These are phyloP conservation scores for Claviceps sp. DNA, from an alignment of 2,329 filamentous ascomycete genomes.

Conservation along the genomic window DNA sequence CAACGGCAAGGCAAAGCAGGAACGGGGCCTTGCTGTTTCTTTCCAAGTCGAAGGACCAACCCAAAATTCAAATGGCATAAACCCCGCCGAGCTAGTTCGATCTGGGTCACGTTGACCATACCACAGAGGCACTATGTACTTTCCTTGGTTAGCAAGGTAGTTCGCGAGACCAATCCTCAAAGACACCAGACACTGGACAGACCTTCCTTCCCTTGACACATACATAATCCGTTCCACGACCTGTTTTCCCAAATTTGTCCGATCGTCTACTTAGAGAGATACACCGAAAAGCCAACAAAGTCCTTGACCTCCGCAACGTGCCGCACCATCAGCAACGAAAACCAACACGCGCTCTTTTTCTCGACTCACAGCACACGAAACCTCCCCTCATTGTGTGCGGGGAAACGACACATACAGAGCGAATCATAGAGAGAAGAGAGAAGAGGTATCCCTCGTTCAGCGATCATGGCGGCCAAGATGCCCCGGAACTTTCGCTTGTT, in stretches of 20 bases:
- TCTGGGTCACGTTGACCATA: neutral
- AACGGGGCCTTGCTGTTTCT: neutral
- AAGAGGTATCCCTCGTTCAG: neutral
- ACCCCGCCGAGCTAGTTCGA: neutral
- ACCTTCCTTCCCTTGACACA: neutral
- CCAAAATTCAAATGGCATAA: neutral
- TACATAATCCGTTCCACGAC: neutral
- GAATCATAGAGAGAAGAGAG: neutral
- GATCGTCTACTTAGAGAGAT: neutral
- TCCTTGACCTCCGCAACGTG: neutral
- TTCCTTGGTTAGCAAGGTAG: neutral
- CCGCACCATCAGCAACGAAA: neutral
- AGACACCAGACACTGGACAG: neutral
- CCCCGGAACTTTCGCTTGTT: slow-evolving; percentile 93
- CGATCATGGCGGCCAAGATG: slow-evolving; percentile 42
- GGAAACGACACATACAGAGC: neutral
- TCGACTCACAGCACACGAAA: neutral
- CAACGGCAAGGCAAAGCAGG: neutral
- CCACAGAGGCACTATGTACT: neutral
- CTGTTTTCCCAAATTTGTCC: neutral
- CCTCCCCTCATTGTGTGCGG: neutral
- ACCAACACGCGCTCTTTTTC: neutral
- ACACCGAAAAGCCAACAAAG: neutral
- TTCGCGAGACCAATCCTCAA: neutral
- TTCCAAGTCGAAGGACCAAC: neutral